phyloP scores from a whole-genome alignment of 345 rosid genomes.

The Cochlearia excelsa region DNA sequence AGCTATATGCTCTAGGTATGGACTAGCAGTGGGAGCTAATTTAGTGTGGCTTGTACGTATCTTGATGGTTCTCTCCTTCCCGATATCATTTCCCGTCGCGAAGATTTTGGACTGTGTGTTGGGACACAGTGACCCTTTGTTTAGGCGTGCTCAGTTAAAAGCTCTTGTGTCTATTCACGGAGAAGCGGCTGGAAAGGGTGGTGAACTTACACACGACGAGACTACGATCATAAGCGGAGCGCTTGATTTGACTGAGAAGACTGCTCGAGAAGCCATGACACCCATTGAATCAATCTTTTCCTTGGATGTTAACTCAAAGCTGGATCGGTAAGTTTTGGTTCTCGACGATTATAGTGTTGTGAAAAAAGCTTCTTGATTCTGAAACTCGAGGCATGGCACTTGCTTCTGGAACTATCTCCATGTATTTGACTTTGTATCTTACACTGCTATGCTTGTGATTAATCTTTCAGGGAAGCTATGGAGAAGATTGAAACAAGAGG shows the following conservation, averaged over 20 bases:
- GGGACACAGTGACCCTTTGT: constrained; percentile 80
- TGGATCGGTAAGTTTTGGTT: constrained; percentile 67
- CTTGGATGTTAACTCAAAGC: constrained; percentile 84
- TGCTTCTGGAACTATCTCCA: constrained; percentile 6
- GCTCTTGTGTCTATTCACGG: constrained; percentile 92
- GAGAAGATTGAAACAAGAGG: constrained; percentile 90
- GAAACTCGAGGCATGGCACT: constrained; percentile 7
- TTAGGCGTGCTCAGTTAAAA: constrained; percentile 93
- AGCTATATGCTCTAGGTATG: constrained; percentile 86
- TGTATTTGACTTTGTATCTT: background rate
- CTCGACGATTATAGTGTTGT: background rate
- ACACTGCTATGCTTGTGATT: background rate
- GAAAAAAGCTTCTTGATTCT: background rate
- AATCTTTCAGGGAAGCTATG: constrained; percentile 79
- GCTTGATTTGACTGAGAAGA: constrained; percentile 91
- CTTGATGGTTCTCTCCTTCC: constrained; percentile 75
- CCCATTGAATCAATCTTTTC: constrained; percentile 98
- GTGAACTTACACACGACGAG: constrained; percentile 96
- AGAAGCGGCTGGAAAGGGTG: constrained; percentile 96
- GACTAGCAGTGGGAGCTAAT: constrained; percentile 88
- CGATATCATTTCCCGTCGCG: constrained; percentile 83
- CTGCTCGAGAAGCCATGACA: constrained; percentile 99
- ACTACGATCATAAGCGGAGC: constrained; percentile 94
- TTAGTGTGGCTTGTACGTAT: constrained; percentile 76
- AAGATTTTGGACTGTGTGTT: constrained; percentile 81